phyloP scores from a whole-genome alignment of 2,329 filamentous ascomycete genomes.

The Xylaria sp. region DNA sequence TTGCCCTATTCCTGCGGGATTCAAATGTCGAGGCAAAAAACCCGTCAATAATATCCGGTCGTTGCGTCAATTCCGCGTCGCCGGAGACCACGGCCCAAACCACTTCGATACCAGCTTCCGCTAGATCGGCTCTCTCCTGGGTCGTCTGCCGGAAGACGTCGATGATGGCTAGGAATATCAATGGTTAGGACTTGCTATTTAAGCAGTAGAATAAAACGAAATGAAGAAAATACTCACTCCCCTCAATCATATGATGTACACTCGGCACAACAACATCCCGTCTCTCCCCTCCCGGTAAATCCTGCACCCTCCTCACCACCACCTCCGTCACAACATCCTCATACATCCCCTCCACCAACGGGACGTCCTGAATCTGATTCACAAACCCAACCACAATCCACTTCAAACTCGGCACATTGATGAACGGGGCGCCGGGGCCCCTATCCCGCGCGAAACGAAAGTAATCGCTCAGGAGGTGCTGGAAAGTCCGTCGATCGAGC shows the following conservation, averaged over 20 bases:
- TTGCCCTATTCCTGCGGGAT: neutral
- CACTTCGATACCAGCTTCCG: conserved; percentile 4
- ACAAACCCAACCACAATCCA: conserved; percentile 6
- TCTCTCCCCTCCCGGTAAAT: no score
- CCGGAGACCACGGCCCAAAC: conserved; percentile 4
- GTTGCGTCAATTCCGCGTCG: neutral
- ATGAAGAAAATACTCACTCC: neutral
- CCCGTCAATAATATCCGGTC: neutral
- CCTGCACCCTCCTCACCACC: no score
- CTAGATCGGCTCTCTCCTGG: neutral
- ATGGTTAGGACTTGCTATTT: neutral
- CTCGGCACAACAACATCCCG: neutral
- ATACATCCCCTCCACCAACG: conserved; percentile 6
- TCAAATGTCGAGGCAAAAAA: neutral
- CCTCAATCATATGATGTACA: neutral
- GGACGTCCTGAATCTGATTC: conserved; percentile 1
- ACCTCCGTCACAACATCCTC: conserved; percentile 6
- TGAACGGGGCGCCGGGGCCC: neutral
- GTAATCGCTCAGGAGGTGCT: neutral
- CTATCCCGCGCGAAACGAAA: neutral
- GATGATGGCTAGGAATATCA: neutral
- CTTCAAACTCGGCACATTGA: neutral
- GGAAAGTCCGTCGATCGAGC: conserved; percentile 7
- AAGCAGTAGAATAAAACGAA: neutral
- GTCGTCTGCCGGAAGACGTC: neutral